phyloP scores from a whole-genome alignment of 768 basidiomycete genomes.

The Termitomyces sp. region DNA sequence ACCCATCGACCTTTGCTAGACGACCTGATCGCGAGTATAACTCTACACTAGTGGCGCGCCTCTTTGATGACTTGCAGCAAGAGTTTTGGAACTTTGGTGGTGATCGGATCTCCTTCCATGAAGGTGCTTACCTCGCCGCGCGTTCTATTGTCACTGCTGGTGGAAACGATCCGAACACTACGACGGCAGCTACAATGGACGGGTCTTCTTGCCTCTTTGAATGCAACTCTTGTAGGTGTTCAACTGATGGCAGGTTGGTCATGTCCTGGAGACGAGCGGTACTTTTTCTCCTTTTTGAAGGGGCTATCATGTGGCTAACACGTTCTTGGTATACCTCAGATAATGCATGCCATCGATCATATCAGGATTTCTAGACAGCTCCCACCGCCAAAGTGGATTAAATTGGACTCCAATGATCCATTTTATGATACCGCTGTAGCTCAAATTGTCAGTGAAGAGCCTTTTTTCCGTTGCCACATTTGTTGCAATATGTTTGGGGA shows the following conservation, averaged over 20 bases:
- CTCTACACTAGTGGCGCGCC: slow-evolving; percentile 8
- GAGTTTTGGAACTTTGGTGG: slow-evolving; percentile 18
- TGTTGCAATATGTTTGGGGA: slow-evolving; percentile 14
- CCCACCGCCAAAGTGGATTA: slow-evolving; percentile 7
- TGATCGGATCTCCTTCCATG: slow-evolving; percentile 14
- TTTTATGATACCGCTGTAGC: slow-evolving; percentile 8
- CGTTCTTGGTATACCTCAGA: slow-evolving; percentile 3
- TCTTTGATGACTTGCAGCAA: slow-evolving; percentile 17
- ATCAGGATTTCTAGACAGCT: slow-evolving; percentile 1
- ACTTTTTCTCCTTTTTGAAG: slow-evolving; percentile 34
- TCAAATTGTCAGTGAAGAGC: slow-evolving; percentile 7
- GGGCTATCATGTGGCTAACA: slow-evolving; percentile 12
- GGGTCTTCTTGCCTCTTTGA: slow-evolving; percentile 18
- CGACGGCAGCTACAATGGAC: slow-evolving; percentile 20
- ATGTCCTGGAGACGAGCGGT: slow-evolving; percentile 21
- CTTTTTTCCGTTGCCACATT: slow-evolving; percentile 14
- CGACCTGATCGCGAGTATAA: slow-evolving; percentile 6
- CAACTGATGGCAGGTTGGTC: slow-evolving; percentile 11
- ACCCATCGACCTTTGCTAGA: slow-evolving; percentile 13
- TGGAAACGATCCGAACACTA: slow-evolving; percentile 18
- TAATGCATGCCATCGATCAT: slow-evolving; percentile 13
- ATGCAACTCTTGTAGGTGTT: slow-evolving; percentile 16
- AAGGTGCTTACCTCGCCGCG: slow-evolving; percentile 14
- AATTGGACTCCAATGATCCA: slow-evolving; percentile 8
- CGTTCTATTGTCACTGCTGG: slow-evolving; percentile 11